Percentiles rank a stretch among this genome's conserved stretches.
These are phyloP conservation scores for Carex littledalei DNA, from an alignment of 176 grass and related monocot genomes.

Conservation along the genomic window DNA sequence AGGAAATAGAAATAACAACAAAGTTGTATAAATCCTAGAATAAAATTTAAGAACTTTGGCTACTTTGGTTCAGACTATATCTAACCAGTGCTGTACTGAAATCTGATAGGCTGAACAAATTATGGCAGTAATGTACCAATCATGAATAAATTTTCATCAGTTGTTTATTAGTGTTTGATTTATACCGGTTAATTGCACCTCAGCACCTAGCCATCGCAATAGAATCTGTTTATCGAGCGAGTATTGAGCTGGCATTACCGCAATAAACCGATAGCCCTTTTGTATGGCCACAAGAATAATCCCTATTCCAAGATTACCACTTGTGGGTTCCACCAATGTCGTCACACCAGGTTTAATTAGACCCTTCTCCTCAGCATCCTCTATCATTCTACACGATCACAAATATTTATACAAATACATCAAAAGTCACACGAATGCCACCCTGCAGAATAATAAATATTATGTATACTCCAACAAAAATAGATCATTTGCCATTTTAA, in stretches of 20 bases:
- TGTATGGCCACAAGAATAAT: conserved; percentile 36
- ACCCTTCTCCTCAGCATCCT: conserved; percentile 79
- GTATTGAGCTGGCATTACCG: conserved; percentile 57
- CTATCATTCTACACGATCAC: conserved; percentile 58
- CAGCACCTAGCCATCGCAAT: conserved; percentile 54
- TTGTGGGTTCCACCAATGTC: conserved; percentile 56
- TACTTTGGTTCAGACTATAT: background rate
- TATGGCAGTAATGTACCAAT: background rate
- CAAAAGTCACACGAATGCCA: background rate
- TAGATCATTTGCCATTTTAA: background rate
- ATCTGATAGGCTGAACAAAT: background rate
- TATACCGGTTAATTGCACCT: conserved; percentile 60
- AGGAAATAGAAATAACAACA: background rate
- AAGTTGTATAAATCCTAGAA: background rate
- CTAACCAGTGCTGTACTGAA: background rate
- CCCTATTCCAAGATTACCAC: conserved; percentile 71
- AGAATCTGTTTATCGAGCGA: conserved; percentile 79
- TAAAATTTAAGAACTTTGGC: background rate
- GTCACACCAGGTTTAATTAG: conserved; percentile 60
- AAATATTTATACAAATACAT: background rate
- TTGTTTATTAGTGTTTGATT: conserved; percentile 1
- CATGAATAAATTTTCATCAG: background rate
- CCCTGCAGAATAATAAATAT: conserved; percentile 6
- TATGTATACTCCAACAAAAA: background rate
- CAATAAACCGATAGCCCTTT: conserved; percentile 64